A percentile compares a stretch with the other conserved stretches of the same genome.
These are phyloP conservation scores for Aspergillus novoparasiticus DNA, from an alignment of 2,329 filamentous ascomycete genomes.

Conservation along the genomic window DNA sequence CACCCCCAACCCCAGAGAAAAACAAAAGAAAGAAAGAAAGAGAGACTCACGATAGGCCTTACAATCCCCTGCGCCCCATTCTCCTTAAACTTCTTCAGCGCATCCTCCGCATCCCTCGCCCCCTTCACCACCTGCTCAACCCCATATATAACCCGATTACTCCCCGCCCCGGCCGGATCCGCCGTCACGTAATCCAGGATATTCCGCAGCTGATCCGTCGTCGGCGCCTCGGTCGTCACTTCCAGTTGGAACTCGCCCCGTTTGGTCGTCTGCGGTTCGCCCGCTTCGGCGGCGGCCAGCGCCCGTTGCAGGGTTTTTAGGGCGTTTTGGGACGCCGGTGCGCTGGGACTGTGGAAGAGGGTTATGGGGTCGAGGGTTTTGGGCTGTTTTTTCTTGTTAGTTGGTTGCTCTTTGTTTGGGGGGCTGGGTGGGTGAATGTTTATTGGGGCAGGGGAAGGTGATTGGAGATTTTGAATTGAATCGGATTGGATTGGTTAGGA, in stretches of 20 bases:
- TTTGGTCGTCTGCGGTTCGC: conserved; percentile 70
- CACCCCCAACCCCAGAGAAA: conserved; percentile 17
- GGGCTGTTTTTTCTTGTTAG: conserved; percentile 51
- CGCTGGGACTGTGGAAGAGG: conserved; percentile 86
- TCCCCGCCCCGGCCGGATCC: conserved; percentile 56
- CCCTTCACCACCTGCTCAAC: conserved; percentile 70
- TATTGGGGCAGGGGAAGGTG: too few species aligned
- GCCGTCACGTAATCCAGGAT: conserved; percentile 70
- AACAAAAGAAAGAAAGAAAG: neutral
- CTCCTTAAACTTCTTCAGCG: conserved; percentile 75
- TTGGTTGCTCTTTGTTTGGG: neutral
- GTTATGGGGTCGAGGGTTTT: conserved; percentile 90
- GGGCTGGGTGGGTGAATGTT: too few species aligned
- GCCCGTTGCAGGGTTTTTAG: conserved; percentile 78
- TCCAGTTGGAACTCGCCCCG: conserved; percentile 81
- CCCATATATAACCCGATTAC: conserved; percentile 65
- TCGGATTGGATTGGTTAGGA: neutral
- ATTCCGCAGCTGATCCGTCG: conserved; percentile 76
- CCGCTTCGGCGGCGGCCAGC: conserved; percentile 71
- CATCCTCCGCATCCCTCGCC: conserved; percentile 73
- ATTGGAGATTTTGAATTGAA: neutral
- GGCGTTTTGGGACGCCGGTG: conserved; percentile 71
- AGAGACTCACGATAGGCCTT: conserved; percentile 70
- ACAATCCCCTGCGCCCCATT: conserved; percentile 66
- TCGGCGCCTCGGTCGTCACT: conserved; percentile 78